These are phyloP conservation scores for Ustilago nuda DNA, from an alignment of 1,284 basidiomycete genomes.

Conservation along the genomic window DNA sequence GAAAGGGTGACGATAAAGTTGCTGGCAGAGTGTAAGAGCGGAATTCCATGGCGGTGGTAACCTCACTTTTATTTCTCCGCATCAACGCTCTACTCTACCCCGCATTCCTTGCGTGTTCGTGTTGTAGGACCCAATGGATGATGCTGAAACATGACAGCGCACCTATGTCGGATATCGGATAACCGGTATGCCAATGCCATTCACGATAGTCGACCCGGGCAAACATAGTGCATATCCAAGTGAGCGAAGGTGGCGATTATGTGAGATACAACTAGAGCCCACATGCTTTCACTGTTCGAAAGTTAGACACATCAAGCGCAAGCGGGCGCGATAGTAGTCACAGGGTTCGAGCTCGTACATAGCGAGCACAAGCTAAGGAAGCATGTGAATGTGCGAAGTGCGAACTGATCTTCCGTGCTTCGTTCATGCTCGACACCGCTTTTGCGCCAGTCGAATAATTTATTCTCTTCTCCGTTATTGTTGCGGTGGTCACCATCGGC, in stretches of 20 bases:
- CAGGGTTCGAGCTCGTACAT: not conserved
- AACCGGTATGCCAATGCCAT: too few relatives aligned
- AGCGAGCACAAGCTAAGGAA: not conserved
- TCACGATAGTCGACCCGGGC: too few relatives aligned
- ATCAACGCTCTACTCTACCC: not conserved
- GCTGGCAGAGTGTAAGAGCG: not conserved
- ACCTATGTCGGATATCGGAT: too few relatives aligned
- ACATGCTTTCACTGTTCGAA: not conserved
- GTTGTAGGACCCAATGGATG: too few relatives aligned
- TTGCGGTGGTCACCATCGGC: constrained; percentile 17
- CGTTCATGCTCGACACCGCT: not conserved
- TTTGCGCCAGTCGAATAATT: not conserved
- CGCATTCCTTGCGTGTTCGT: not conserved
- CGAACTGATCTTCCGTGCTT: not conserved
- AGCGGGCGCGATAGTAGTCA: not conserved
- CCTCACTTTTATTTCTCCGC: not conserved
- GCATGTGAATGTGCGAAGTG: not conserved
- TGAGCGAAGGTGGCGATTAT: too few relatives aligned
- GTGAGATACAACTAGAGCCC: not conserved
- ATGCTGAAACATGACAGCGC: too few relatives aligned
- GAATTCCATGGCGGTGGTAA: not conserved
- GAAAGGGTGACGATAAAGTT: not conserved
- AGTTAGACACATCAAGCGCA: not conserved
- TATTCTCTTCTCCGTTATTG: not conserved
- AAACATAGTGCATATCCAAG: too few relatives aligned